Percentiles rank a stretch among this genome's conserved stretches.
These are phyloP conservation scores for Raphanus hybrid DNA, from an alignment of 441 rosid genomes.

Conservation along the genomic window DNA sequence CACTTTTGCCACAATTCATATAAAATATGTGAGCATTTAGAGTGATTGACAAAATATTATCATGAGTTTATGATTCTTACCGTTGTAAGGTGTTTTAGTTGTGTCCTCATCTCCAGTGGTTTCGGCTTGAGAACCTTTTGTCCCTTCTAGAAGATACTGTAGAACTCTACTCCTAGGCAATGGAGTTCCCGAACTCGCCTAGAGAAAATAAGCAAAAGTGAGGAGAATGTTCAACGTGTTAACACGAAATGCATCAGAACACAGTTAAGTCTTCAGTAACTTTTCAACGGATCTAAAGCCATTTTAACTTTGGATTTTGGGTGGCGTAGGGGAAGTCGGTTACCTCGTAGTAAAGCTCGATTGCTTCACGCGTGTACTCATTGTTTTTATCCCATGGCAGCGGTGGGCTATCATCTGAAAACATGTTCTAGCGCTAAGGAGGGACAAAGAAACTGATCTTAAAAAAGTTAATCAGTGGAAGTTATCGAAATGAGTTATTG, in stretches of 20 bases:
- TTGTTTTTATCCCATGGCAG: slow-evolving; percentile 80
- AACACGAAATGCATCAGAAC: neutral
- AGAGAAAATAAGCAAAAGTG: slow-evolving; percentile 22
- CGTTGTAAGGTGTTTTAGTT: slow-evolving; percentile 17
- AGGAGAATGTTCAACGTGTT: slow-evolving; percentile 7
- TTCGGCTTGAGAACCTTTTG: slow-evolving; percentile 71
- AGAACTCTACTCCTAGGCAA: slow-evolving; percentile 62
- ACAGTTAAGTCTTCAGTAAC: neutral
- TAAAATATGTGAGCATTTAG: slow-evolving; percentile 1
- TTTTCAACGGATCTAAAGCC: neutral
- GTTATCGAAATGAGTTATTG: slow-evolving; percentile 3
- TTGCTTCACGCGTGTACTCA: slow-evolving; percentile 65
- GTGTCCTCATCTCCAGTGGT: slow-evolving; percentile 53
- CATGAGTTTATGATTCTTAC: slow-evolving; percentile 17
- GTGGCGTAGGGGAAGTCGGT: neutral
- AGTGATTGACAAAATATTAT: neutral
- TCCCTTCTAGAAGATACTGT: slow-evolving; percentile 73
- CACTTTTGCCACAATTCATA: slow-evolving; percentile 41
- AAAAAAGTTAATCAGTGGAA: slow-evolving; percentile 1
- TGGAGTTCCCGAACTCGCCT: slow-evolving; percentile 66
- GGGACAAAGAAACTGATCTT: slow-evolving; percentile 12
- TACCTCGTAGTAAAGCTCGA: slow-evolving; percentile 92
- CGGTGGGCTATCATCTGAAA: slow-evolving; percentile 73
- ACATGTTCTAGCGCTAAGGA: slow-evolving; percentile 82
- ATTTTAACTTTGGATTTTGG: neutral